Conservation (phyloP, 192 early-diverging fungal species). For the Spizellomyces sp. region DNA sequence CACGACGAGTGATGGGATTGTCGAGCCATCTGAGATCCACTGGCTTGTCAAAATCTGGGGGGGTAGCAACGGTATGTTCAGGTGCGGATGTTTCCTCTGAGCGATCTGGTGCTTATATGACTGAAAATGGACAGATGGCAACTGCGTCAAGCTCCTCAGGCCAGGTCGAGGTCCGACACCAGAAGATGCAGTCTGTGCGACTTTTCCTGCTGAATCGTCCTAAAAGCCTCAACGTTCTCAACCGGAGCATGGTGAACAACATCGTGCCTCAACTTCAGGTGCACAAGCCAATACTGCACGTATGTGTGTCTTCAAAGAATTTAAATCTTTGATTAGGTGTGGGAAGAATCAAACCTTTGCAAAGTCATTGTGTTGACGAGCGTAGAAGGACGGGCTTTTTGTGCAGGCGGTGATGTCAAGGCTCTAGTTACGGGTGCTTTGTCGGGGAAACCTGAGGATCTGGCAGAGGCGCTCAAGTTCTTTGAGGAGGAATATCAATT, state of each 20-base stretch:
- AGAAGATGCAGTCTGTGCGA: constrained; percentile 45
- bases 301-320: background rate
- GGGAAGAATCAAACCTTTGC: constrained; percentile 83
- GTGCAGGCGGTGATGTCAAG: constrained; percentile 76
- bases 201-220: constrained; percentile 63
- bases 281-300: background rate
- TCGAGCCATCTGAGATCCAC: too few relatives aligned
- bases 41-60: too few relatives aligned
- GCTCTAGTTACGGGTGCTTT: constrained; percentile 9
- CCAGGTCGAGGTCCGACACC: constrained; percentile 35
- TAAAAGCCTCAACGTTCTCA: constrained; percentile 82
- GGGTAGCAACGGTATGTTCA: too few relatives aligned
- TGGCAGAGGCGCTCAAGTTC: constrained; percentile 66
- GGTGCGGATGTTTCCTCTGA: too few relatives aligned
- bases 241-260: constrained; percentile 77
- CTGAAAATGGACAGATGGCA: background rate
- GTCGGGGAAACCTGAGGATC: constrained; percentile 36
- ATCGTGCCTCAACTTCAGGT: constrained; percentile 82
- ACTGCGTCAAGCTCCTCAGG: background rate
- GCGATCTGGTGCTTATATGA: background rate
- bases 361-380: constrained; percentile 86
- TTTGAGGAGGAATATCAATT: constrained; percentile 91
- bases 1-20: too few relatives aligned
- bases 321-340: constrained; percentile 53
- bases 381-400: constrained; percentile 76